Evolutionary conservation across 208 protist genomes (phyloP), one percentile per base, ranked within the genome.

Genomic region (Zelonia costaricensis): DNA sequence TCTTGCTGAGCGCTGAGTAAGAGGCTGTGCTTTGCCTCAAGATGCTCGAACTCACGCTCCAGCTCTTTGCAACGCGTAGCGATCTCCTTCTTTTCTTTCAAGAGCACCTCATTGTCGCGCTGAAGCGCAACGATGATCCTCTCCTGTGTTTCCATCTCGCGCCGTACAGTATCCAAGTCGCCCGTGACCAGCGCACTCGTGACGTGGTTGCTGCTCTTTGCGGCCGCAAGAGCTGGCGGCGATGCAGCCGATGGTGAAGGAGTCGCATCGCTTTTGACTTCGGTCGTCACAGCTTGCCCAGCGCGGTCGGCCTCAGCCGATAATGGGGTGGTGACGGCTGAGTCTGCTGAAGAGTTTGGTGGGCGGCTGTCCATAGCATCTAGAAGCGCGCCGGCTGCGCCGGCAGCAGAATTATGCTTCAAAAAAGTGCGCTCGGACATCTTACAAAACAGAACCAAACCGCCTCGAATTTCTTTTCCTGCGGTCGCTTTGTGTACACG

Each of bases 21-120:
- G 12, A 91, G 59, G 46, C 80, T 88, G 46, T 84, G 71, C 54
- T 94, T 89, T 18, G 84, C 84, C 45, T 90, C 81, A 1, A 78
- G 43, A 39, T 86, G 88, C 20, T 79, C 84, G 30, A 82, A 64
- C 20, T 78, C 63, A 25, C 75, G 35, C 46, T 80, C 74, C 20
- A 92, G 42, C 30, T 82, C 73, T 30, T 72, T 86, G 49, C 61
- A 62, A 15, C 61, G 69, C 1, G 42, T 49, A 20, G 54, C 45
- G n/a, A 87, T 68, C 4, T 72, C 49, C 23, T 79, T 82, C 18
- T 80, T 79, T 43, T 90, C 80, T 6, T 12, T 60, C 52, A 78
- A 43, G 9, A 94, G 72, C 27, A 64, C 47, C 44, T 76, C 76
- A 49, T 94, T 94, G 48, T 94, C 88, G 31, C 78, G 63, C 47